Conservation (phyloP, 352 stramenopile genomes). For the Phytopythium vexans region DNA sequence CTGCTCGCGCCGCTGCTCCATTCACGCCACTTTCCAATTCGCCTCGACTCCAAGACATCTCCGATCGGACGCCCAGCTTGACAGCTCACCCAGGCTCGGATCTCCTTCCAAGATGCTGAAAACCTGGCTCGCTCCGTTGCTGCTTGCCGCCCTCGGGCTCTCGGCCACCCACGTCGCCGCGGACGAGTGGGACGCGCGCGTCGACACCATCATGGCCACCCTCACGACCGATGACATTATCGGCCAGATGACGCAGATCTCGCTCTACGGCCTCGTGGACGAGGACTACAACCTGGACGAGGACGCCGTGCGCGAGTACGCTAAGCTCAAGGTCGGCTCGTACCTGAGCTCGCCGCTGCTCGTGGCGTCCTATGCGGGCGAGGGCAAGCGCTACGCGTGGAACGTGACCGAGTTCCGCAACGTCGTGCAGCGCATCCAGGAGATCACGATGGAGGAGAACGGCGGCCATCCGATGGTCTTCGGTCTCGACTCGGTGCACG, state of each 20-base stretch:
- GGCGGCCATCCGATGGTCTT: constrained; percentile 65
- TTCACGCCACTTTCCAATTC: too few species aligned
- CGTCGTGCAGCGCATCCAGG: constrained; percentile 68
- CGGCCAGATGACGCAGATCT: constrained; percentile 88
- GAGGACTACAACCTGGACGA: constrained; percentile 49
- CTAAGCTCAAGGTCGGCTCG: constrained; percentile 74
- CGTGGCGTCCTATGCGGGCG: constrained; percentile 6
- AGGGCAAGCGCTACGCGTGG: constrained; percentile 27
- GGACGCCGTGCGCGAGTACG: constrained; percentile 47
- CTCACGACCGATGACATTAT: too few species aligned
- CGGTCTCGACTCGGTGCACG: constrained; percentile 85
- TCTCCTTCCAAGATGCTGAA: constrained; percentile 25
- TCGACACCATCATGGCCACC: constrained; percentile 18
- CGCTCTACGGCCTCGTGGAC: constrained; percentile 62
- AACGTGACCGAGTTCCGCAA: constrained; percentile 54
- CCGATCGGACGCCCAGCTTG: too few species aligned
- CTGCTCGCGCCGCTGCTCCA: too few species aligned
- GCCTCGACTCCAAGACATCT: too few species aligned
- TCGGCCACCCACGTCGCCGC: constrained; percentile 7
- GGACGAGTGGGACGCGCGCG: constrained; percentile 13
- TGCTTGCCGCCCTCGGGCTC: constrained; percentile 11
- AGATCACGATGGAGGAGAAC: constrained; percentile 64
- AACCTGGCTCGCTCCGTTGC: constrained; percentile 12
- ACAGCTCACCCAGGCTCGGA: too few species aligned
- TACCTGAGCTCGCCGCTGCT: constrained; percentile 68